Evolutionary conservation across 1,139 yeast species (phyloP).

Genomic region (Saccharomyces pastorianus): DNA sequence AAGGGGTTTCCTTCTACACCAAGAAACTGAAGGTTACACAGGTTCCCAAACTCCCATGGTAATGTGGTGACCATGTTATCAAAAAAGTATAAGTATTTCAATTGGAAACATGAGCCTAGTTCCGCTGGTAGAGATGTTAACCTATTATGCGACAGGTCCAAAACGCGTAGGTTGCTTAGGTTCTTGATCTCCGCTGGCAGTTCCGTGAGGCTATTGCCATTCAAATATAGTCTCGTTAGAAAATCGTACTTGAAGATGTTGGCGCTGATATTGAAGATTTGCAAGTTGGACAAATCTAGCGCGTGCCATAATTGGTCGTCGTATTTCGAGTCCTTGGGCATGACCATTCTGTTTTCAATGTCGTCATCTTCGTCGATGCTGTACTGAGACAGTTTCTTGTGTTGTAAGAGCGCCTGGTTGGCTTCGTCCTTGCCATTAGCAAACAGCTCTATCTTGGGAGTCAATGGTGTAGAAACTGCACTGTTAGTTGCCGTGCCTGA

Average conservation of each 20-base stretch:
- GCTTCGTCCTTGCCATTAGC: conserved; percentile 12
- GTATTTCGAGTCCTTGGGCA: conserved; percentile 54
- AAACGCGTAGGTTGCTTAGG: conserved; percentile 66
- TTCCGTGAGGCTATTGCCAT: conserved; percentile 67
- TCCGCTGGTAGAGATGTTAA: conserved; percentile 69
- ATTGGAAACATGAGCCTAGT: conserved; percentile 71
- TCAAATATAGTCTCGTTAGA: conserved; percentile 76
- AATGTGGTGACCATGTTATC: conserved; percentile 71
- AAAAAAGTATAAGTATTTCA: conserved; percentile 76
- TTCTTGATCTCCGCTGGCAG: conserved; percentile 66
- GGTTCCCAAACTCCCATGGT: conserved; percentile 80
- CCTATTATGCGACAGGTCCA: conserved; percentile 77
- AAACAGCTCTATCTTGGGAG: conserved; percentile 27
- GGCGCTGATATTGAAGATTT: conserved; percentile 59
- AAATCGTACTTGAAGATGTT: conserved; percentile 76
- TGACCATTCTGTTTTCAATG: conserved; percentile 45
- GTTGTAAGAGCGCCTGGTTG: conserved; percentile 40
- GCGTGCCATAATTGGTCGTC: conserved; percentile 86
- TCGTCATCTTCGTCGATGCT: conserved; percentile 70
- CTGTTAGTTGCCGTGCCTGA: conserved; percentile 7
- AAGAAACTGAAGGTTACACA: conserved; percentile 74
- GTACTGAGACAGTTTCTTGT: conserved; percentile 49
- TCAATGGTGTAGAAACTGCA: conserved; percentile 26
- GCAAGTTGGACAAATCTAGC: conserved; percentile 86
- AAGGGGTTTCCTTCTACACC: conserved; percentile 94